These are phyloP conservation scores for Ophidiomyces ophidiicola DNA, from an alignment of 2,329 filamentous ascomycete species.

Conservation along the genomic window DNA sequence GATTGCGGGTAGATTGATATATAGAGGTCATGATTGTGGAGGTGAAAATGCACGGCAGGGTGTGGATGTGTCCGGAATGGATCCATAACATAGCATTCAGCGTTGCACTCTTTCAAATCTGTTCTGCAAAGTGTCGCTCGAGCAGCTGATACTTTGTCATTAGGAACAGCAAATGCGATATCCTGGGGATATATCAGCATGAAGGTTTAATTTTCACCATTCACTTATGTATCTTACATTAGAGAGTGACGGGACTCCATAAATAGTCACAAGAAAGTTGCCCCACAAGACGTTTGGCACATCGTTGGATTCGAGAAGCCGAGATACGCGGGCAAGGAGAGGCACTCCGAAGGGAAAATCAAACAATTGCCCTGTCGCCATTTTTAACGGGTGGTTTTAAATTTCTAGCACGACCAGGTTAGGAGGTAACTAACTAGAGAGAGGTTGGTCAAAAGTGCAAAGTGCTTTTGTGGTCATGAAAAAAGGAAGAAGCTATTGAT, in stretches of 20 bases:
- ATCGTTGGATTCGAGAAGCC: constrained; percentile 14
- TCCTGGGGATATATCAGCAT: constrained; percentile 9
- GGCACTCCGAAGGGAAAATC: too few species aligned
- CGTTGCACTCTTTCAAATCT: constrained; percentile 6
- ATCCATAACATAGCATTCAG: constrained; percentile 3
- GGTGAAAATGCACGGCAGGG: constrained; percentile 13
- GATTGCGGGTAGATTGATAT: constrained; percentile 12
- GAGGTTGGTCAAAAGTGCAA: too few species aligned
- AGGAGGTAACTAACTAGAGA: too few species aligned
- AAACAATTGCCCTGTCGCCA: too few species aligned
- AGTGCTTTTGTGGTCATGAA: too few species aligned
- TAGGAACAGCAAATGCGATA: constrained; percentile 11
- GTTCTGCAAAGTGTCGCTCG: constrained; percentile 3
- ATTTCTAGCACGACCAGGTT: too few species aligned
- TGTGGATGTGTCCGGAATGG: constrained; percentile 8
- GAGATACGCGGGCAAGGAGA: too few species aligned
- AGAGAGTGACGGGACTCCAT: constrained; percentile 18
- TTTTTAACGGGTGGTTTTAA: too few species aligned
- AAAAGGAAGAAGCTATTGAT: too few species aligned
- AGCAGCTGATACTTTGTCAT: constrained; percentile 7
- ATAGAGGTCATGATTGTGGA: constrained; percentile 7
- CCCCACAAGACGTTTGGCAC: constrained; percentile 22
- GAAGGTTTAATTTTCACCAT: too few species aligned
- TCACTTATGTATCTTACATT: constrained; percentile 5
- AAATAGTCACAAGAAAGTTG: constrained; percentile 23